Evolutionary conservation across 2,329 filamentous ascomycete species (phyloP), one percentile per base, ranked within the genome.

Genomic region (Hymenoscyphus albidus): DNA sequence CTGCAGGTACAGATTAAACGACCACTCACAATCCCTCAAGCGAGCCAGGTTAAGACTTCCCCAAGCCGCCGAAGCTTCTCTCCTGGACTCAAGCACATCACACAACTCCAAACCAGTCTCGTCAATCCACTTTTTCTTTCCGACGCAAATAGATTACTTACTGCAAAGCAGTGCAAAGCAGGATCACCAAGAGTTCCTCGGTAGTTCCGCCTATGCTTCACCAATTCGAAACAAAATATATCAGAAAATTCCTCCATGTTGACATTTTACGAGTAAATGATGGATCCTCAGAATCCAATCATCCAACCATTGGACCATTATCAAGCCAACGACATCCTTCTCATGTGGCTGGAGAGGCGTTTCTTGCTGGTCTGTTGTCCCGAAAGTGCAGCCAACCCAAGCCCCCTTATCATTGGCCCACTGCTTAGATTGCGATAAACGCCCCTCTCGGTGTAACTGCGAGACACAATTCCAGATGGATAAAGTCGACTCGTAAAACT

Each of bases 341-440:
- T 51, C 44, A 22, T 12, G 44, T 51, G 44, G 44, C 44, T 51
- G 44, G 22, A 51, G 18, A 48, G 44, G 44, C 44, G 44, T 48
- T 22, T 16, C 18, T 48, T 18, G n/a, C 44, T 48, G 27, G 27
- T 27, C 27, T 27, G 27, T 27, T 6, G 35, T 22, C 18, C n/a
- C 44, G 44, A 51, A 51, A 51, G 44, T 51, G 44, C 44, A 51
- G 44, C 44, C 44, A 51, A 51, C 44, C 44, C n/a, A n/a, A 18
- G n/a, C 14, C 10, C 44, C 44, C 44, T 51, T 22, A 9, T 51
- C 44, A 51, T 51, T 51, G 44, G 44, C 9, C 44, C 18, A 51
- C 44, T 22, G 9, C 9, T 12, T n/a, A 51, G 44, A 51, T 51
- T 51, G 44, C 44, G 44, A 51, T 51, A 51, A 51, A 51, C 44